Percentiles rank a stretch among this genome's conserved stretches.
Evolutionary conservation across 257 asterid species (phyloP).

Genomic region (Perilla frutescens): DNA sequence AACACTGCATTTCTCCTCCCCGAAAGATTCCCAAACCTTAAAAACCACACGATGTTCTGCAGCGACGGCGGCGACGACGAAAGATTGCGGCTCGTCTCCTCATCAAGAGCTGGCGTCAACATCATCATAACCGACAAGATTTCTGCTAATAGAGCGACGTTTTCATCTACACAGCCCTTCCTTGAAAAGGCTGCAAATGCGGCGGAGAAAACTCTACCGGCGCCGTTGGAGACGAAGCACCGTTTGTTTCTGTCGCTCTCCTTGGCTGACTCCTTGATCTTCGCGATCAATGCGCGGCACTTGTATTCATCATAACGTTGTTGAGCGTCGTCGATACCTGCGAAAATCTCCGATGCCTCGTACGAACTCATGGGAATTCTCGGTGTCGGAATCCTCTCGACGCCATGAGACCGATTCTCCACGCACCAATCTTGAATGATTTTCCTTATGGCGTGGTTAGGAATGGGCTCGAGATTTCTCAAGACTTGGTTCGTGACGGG

Average conservation of each 20-base stretch:
- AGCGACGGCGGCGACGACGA: constrained; percentile 48
- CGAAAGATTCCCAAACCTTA: constrained; percentile 40
- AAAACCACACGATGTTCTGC: constrained; percentile 36
- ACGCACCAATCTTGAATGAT: constrained; percentile 70
- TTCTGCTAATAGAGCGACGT: constrained; percentile 33
- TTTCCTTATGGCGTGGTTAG: constrained; percentile 47
- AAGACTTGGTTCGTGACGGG: constrained; percentile 53
- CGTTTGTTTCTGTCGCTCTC: constrained; percentile 56
- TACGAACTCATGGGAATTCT: constrained; percentile 42
- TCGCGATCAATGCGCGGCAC: constrained; percentile 39
- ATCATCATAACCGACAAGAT: constrained; percentile 43
- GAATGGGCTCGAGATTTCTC: constrained; percentile 37
- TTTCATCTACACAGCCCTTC: constrained; percentile 7
- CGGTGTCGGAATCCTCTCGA: constrained; percentile 60
- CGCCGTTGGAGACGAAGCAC: constrained; percentile 42
- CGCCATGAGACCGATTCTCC: constrained; percentile 45
- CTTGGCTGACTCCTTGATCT: constrained; percentile 37
- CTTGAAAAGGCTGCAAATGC: constrained; percentile 45
- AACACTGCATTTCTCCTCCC: constrained; percentile 18
- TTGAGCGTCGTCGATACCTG: constrained; percentile 18
- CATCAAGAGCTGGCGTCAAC: constrained; percentile 36
- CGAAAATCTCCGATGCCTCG: constrained; percentile 42
- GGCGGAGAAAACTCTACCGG: constrained; percentile 38
- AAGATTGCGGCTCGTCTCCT: constrained; percentile 40
- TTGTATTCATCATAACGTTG: constrained; percentile 12